These are phyloP conservation scores for Begonia loranthoides DNA, from an alignment of 306 rosid species.

Conservation along the genomic window DNA sequence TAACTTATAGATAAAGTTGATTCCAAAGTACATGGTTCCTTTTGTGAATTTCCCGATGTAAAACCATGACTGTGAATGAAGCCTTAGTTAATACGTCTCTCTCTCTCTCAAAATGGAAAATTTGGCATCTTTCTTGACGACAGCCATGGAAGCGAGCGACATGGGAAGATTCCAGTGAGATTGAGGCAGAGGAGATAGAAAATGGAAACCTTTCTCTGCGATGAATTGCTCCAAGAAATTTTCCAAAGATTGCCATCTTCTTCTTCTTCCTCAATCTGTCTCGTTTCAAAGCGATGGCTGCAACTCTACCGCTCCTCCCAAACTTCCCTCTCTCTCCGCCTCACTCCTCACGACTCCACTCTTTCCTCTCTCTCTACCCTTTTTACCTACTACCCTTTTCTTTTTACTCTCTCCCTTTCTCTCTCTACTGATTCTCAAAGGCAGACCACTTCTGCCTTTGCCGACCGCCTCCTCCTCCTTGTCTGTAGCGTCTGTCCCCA, in stretches of 20 bases:
- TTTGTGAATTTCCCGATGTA: too few species aligned
- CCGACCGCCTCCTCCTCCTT: constrained; percentile 24
- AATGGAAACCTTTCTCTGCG: constrained; percentile 52
- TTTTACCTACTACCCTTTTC: constrained; percentile 48
- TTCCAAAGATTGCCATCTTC: constrained; percentile 48
- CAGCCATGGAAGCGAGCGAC: too few species aligned
- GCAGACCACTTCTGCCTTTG: constrained; percentile 4
- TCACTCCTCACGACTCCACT: constrained; percentile 16
- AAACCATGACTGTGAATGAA: too few species aligned
- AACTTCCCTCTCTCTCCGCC: constrained; percentile 51
- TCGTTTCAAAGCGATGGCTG: constrained; percentile 89
- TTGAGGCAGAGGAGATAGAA: background rate
- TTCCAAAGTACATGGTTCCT: too few species aligned
- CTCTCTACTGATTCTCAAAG: constrained; percentile 16
- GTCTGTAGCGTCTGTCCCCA: constrained; percentile 25
- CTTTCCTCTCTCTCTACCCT: constrained; percentile 31
- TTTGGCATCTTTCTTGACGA: too few species aligned
- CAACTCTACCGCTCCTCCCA: constrained; percentile 48
- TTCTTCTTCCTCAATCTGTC: constrained; percentile 31
- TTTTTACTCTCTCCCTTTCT: constrained; percentile 41
- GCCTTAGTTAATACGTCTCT: too few species aligned
- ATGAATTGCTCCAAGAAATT: constrained; percentile 69
- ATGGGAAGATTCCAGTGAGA: too few species aligned
- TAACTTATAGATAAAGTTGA: too few species aligned
- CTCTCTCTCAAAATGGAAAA: too few species aligned